Evolutionary conservation across 2,329 filamentous ascomycete species (phyloP).

Genomic region (Monosporascus ibericus): DNA sequence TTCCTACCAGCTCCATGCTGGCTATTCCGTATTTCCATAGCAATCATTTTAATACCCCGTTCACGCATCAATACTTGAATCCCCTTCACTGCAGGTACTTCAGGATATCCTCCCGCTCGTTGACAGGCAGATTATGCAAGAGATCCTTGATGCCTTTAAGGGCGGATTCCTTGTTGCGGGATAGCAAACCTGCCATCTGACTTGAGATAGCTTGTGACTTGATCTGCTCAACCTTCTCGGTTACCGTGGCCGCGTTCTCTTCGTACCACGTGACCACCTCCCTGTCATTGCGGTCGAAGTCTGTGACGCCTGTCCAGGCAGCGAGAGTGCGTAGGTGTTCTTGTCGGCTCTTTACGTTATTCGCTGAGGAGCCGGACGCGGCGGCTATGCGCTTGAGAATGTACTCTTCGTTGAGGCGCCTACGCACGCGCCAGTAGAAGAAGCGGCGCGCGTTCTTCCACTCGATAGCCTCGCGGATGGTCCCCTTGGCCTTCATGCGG

Average conservation of each 20-base stretch:
- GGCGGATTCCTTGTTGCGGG: constrained; percentile 54
- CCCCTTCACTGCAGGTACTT: constrained; percentile 43
- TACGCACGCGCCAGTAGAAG: constrained; percentile 99
- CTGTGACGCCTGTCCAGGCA: constrained; percentile 73
- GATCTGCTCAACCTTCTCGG: constrained; percentile 77
- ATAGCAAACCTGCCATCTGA: constrained; percentile 40
- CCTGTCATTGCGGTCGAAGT: constrained; percentile 74
- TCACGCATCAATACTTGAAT: not conserved
- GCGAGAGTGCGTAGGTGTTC: constrained; percentile 69
- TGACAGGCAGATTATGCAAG: constrained; percentile 77
- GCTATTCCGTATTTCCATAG: no score
- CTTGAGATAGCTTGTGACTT: constrained; percentile 62
- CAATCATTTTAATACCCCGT: not conserved
- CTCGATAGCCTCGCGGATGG: constrained; percentile 75
- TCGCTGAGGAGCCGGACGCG: constrained; percentile 30
- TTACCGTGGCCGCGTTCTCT: constrained; percentile 78
- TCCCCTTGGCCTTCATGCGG: constrained; percentile 96
- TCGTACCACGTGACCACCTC: constrained; percentile 94
- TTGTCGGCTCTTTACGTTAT: constrained; percentile 46
- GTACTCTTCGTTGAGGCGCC: constrained; percentile 94
- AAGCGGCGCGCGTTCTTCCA: constrained; percentile 90
- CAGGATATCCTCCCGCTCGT: constrained; percentile 80
- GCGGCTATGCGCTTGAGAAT: constrained; percentile 81
- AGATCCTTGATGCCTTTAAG: constrained; percentile 84
- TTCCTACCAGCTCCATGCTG: no score